Base-by-base conservation (phyloP, 768 basidiomycete genomes). In the Leccinum disarticulatum region DNA sequence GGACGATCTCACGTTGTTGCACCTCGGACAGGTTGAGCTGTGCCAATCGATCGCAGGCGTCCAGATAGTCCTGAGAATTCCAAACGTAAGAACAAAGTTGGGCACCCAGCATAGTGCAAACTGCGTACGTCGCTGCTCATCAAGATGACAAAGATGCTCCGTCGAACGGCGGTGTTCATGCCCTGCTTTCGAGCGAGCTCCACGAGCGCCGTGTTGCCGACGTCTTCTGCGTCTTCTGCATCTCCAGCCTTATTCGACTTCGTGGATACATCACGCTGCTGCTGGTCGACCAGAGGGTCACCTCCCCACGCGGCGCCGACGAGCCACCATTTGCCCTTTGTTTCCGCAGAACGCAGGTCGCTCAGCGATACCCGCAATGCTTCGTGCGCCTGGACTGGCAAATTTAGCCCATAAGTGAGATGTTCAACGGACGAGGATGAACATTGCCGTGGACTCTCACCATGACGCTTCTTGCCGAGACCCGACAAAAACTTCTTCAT, bases 271-370 rank as follows among this genome's bases (percentile, higher is more conserved):
- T 69, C 72, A 4, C 74, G 79, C 58, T 83, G 82, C 48, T 80
- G 83, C 48, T 80, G 83, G 57, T 98, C 95, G 19, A 87, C 80
- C 4, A 98, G 82, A 8, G 97, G 95, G 67, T 98, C 87, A 2
- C 95, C 95, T 33, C 83, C 82, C 96, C 96, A 99, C 1, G 92
- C 96, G 1, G 96, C 93, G 17, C 96, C 97, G 36, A 98, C 92
- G 2, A 98, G 81, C 96, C 97, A 98, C 97, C 97, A 98, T 77
- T 97, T 97, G 5, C 95, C 97, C 69, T 87, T 91, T 11, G 82
- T 90, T 57, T 92, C 86, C 1, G 93, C 87, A 0, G 86, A 83
- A 60, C 84, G 91, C 6, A 98, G 81, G 74, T 98, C 96, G n/a
- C 80, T 79, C 25, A 98, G 79, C 0, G 90, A 87, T 1, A 97